These are phyloP conservation scores for Ligustrum vulgare DNA, from an alignment of 257 asterid species.

Conservation along the genomic window DNA sequence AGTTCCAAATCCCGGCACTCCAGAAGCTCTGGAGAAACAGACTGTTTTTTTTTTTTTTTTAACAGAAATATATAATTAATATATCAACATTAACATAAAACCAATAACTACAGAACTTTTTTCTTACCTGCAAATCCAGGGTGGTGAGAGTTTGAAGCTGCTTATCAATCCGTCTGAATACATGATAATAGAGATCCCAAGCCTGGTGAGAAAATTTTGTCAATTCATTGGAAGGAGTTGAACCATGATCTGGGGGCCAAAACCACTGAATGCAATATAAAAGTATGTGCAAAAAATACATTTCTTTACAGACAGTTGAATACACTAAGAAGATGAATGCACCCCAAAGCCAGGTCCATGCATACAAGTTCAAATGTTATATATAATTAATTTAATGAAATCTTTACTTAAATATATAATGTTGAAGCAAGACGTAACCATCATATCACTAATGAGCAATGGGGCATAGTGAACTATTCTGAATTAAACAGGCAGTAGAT, in stretches of 20 bases:
- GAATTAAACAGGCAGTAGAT: background rate
- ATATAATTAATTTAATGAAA: background rate
- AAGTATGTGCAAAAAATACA: background rate
- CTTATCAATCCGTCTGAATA: conserved; percentile 90
- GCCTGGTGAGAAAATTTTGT: conserved; percentile 51
- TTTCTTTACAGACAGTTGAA: background rate
- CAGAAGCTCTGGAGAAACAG: conserved; percentile 91
- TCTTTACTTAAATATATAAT: background rate
- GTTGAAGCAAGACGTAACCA: background rate
- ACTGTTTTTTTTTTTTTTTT: conserved; percentile 61
- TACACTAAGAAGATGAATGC: background rate
- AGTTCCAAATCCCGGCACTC: conserved; percentile 87
- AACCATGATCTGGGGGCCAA: conserved; percentile 1
- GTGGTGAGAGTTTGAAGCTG: conserved; percentile 95
- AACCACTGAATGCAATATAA: conserved; percentile 5
- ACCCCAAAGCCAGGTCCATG: background rate
- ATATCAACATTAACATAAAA: conserved; percentile 16
- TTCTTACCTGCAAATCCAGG: conserved; percentile 89
- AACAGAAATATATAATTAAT: conserved; percentile 24
- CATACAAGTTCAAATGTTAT: background rate
- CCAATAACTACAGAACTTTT: conserved; percentile 20
- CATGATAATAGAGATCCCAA: conserved; percentile 98
- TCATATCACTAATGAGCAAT: background rate
- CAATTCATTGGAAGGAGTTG: conserved; percentile 24
- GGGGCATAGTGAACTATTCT: background rate